Base-by-base conservation (phyloP, 176 grass and related monocot species). In the Triticum urartu region DNA sequence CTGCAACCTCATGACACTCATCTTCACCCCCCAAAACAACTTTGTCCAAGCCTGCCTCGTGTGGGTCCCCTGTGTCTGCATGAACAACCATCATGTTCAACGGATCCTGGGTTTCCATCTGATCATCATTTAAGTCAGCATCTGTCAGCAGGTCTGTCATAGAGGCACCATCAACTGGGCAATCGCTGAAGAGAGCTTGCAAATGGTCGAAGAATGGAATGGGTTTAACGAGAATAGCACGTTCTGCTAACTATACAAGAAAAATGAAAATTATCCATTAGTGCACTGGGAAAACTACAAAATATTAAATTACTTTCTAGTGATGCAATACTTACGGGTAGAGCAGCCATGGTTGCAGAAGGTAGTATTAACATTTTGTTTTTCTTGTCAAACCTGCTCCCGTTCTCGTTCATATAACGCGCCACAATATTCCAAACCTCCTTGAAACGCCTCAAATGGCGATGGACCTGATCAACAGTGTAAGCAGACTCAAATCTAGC, bases 401-500 rank as follows among this genome's bases (percentile, higher is more conserved):
- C 85, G 75, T 15, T 68, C 45, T 61, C 67, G 59, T 87, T 84
- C 45, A 47, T 78, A 75, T 91, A 84, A 42, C 42, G 42, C 18
- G 45, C 78, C 75, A 91, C 85, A 80, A 84, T 32, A 73, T 87
- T 75, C 85, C 89, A 91, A 45, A 91, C 86, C 85, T 91, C 89
- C 75, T 87, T 91, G 85, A 91, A 87, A 79, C 68, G 85, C 61
- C 89, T 87, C 75, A 91, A 84, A 79, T 87, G 85, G 68, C 89
- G 85, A 87, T 91, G 89, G 11, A 87, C 89, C 85, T 91, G 89
- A 36, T 87, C 89, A 68, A 91, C 60, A 87, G 85, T 87, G 85
- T 68, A 91, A 61, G 67, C 45, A 80, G 85, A 84, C 64, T 45
- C 70, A 50, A 84, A 91, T 84, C 63, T 91, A 79, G 80, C 45